Conservation (phyloP, 2,329 filamentous ascomycete genomes). For the Emergomyces orientalis region DNA sequence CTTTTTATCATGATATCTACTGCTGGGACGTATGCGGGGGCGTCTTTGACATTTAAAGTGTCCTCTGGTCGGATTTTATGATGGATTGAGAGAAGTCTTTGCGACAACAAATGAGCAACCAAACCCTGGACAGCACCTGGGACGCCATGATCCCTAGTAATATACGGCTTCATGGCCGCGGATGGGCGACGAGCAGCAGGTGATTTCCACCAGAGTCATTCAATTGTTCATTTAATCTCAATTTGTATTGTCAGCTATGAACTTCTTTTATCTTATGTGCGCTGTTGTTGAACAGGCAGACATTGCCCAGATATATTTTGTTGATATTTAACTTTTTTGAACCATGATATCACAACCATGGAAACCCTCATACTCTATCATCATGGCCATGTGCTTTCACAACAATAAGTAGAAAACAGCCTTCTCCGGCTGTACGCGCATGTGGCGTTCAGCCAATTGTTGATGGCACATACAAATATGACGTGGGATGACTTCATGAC, state of each 20-base stretch:
- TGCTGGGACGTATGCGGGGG: no score
- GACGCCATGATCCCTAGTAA: neutral
- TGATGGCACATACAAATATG: neutral
- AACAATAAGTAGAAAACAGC: neutral
- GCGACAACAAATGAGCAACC: neutral
- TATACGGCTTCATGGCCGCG: neutral
- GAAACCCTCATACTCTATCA: neutral
- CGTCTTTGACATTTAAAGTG: no score
- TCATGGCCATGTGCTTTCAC: neutral
- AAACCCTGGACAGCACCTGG: no score
- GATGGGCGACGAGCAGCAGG: neutral
- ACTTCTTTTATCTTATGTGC: no score
- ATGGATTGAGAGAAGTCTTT: no score
- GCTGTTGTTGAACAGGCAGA: no score
- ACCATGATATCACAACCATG: neutral
- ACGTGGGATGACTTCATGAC: conserved; percentile 4
- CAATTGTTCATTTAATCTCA: neutral
- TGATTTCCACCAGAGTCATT: neutral
- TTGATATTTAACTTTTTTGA: neutral
- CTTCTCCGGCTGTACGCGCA: neutral
- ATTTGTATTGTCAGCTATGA: no score
- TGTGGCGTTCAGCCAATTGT: conserved; percentile 1
- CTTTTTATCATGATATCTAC: neutral
- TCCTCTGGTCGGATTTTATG: neutral
- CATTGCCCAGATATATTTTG: neutral